Evolutionary conservation across 2,329 filamentous ascomycete species (phyloP).

Genomic region (Monilinia fructicola): DNA sequence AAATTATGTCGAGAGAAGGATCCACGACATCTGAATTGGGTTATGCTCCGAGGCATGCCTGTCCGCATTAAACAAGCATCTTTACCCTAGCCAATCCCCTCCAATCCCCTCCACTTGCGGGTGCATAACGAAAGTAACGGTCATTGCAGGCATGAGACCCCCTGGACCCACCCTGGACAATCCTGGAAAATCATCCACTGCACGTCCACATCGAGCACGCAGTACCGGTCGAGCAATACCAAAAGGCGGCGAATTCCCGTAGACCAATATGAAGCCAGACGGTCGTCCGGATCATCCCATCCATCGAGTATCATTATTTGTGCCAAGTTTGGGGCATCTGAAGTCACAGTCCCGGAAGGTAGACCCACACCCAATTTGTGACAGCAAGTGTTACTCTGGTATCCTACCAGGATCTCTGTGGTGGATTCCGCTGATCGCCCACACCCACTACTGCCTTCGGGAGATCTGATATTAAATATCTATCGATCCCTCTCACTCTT

Average conservation of each 20-base stretch:
- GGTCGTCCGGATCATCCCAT: conserved; percentile 30
- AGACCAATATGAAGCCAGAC: conserved; percentile 34
- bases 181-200: conserved; percentile 32
- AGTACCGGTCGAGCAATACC: conserved; percentile 36
- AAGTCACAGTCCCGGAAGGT: conserved; percentile 36
- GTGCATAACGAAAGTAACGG: conserved; percentile 36
- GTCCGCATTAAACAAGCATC: conserved; percentile 38
- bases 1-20: conserved; percentile 26
- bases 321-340: conserved; percentile 40
- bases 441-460: conserved; percentile 48
- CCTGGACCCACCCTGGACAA: conserved; percentile 30
- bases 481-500: conserved; percentile 46
- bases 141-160: conserved; percentile 33
- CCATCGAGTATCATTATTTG: conserved; percentile 32
- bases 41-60: conserved; percentile 37
- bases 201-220: conserved; percentile 34
- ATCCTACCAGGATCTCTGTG: conserved; percentile 48
- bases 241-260: conserved; percentile 32
- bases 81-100: conserved; percentile 33
- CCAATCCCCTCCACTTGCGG: conserved; percentile 34
- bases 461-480: conserved; percentile 51
- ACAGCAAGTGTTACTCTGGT: conserved; percentile 46
- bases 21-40: conserved; percentile 35
- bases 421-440: conserved; percentile 53
- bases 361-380: conserved; percentile 57